A percentile compares a stretch with the other conserved stretches of the same genome.
Conservation (phyloP, 2,329 filamentous ascomycete genomes). For the Colletotrichum paranaense region DNA sequence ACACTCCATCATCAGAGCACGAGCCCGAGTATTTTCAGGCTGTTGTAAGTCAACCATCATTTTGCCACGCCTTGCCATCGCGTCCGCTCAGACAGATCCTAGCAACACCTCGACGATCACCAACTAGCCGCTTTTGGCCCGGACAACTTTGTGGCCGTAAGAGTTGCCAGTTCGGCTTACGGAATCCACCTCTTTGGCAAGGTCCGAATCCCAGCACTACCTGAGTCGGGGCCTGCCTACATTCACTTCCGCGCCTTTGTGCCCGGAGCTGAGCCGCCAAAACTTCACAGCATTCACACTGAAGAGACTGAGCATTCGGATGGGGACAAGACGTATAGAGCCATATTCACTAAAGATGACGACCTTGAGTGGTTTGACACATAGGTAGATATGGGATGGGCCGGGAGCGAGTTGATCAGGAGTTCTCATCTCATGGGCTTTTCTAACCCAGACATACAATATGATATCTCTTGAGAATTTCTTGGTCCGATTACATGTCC, state of each 20-base stretch:
- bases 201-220: slow-evolving; percentile 56
- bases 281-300: slow-evolving; percentile 60
- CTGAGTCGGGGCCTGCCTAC: slow-evolving; percentile 50
- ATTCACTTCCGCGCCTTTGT: slow-evolving; percentile 60
- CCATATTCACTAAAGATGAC: slow-evolving; percentile 59
- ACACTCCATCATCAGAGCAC: slow-evolving; percentile 53
- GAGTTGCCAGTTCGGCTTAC: slow-evolving; percentile 58
- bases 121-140: slow-evolving; percentile 50
- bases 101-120: slow-evolving; percentile 49
- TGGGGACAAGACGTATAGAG: slow-evolving; percentile 56
- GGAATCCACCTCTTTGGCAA: slow-evolving; percentile 62
- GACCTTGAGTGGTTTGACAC: slow-evolving; percentile 65
- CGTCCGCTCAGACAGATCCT: slow-evolving; percentile 12
- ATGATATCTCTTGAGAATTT: not conserved
- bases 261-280: slow-evolving; percentile 48
- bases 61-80: not conserved
- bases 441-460: not conserved
- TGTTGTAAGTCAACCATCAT: slow-evolving; percentile 44
- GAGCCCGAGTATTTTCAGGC: slow-evolving; percentile 67
- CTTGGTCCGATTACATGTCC: slow-evolving; percentile 47
- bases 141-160: slow-evolving; percentile 56
- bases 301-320: slow-evolving; percentile 55
- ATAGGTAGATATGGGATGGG: slow-evolving; percentile 35
- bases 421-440: not conserved
- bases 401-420: not conserved